Percentiles rank a stretch among this genome's conserved stretches.
These are phyloP conservation scores for Paratrimastix pyriformis DNA, from an alignment of 78 protist genomes.

Conservation along the genomic window DNA sequence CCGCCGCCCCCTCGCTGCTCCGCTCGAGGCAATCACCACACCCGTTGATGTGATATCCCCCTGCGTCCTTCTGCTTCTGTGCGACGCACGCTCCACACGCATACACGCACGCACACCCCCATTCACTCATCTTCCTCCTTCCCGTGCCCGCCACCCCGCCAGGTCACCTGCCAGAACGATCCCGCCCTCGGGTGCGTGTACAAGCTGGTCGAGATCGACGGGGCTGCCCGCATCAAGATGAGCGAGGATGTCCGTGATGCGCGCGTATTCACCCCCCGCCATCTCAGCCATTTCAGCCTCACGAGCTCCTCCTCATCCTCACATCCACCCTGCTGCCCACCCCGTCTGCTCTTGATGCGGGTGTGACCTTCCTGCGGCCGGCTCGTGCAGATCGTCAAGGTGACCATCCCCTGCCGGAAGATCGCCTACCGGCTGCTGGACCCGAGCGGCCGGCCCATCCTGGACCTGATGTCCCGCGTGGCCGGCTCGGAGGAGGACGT, in stretches of 20 bases:
- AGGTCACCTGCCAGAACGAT: slow-evolving; percentile 39
- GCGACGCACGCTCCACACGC: background rate
- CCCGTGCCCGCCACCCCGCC: background rate
- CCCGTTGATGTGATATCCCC: background rate
- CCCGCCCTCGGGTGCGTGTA: slow-evolving; percentile 90
- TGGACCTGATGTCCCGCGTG: slow-evolving; percentile 39
- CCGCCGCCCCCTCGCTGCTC: background rate
- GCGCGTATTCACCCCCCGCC: too few relatives aligned
- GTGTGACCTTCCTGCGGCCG: slow-evolving; percentile 32
- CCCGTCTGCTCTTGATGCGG: background rate
- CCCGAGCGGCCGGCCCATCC: slow-evolving; percentile 40
- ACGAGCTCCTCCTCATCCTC: background rate
- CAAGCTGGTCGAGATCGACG: slow-evolving; percentile 71
- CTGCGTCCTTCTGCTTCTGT: background rate
- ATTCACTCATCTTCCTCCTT: background rate
- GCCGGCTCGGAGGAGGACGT: background rate
- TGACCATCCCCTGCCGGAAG: slow-evolving; percentile 62
- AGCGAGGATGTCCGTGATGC: slow-evolving; percentile 49
- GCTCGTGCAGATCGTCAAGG: background rate
- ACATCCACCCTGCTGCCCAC: background rate
- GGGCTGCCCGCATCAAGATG: slow-evolving; percentile 69
- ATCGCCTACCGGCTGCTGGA: slow-evolving; percentile 47
- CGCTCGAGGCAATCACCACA: background rate
- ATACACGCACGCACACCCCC: background rate
- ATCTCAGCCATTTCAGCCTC: slow-evolving; percentile 8